Conservation (phyloP, 2,329 filamentous ascomycete genomes). For the Achaetomium macrosporum region DNA sequence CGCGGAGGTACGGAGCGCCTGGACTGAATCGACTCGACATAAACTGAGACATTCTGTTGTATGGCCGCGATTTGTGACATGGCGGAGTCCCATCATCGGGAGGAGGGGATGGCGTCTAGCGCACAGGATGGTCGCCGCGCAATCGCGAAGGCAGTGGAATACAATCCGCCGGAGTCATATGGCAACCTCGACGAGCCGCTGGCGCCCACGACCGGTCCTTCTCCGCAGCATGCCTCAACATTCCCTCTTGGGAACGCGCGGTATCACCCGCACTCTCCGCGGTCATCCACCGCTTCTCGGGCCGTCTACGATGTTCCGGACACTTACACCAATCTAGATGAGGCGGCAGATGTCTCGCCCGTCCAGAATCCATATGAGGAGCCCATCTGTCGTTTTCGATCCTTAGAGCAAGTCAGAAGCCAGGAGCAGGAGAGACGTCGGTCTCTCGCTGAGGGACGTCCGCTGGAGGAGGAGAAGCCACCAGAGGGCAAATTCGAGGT, state of each 20-base stretch:
- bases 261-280: slow-evolving; percentile 2
- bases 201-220: neutral
- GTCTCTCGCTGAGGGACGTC: neutral
- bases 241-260: neutral
- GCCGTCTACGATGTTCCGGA: slow-evolving; percentile 33
- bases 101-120: neutral
- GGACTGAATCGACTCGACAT: too few relatives aligned
- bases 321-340: slow-evolving; percentile 39
- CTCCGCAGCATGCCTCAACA: neutral
- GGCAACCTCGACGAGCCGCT: neutral
- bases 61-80: neutral
- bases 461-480: slow-evolving; percentile 4
- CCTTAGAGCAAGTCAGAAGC: slow-evolving; percentile 34
- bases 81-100: neutral
- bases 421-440: slow-evolving; percentile 22
- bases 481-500: slow-evolving; percentile 23
- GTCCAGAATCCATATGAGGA: slow-evolving; percentile 39
- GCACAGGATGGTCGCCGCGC: neutral
- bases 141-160: neutral
- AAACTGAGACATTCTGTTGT: too few relatives aligned
- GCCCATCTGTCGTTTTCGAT: slow-evolving; percentile 33
- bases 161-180: neutral
- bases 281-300: slow-evolving; percentile 15
- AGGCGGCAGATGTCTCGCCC: slow-evolving; percentile 36
- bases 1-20: too few relatives aligned